Conservation (phyloP, 2,329 filamentous ascomycete species). For the Beauveria scarabaeidicola region DNA sequence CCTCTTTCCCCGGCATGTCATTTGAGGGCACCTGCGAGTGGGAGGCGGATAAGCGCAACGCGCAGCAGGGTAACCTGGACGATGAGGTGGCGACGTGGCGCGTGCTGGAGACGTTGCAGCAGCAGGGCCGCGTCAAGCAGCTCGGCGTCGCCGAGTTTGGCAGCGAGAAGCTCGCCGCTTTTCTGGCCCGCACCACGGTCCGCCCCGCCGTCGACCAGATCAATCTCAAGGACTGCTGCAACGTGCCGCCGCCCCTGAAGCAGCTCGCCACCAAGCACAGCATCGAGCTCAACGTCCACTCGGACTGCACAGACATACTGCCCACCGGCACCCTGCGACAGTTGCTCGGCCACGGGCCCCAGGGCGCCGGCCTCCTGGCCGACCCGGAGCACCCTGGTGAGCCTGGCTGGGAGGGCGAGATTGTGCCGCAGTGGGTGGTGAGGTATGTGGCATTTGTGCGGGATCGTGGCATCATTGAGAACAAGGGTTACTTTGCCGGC, state of each 20-base stretch:
- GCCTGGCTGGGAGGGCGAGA: constrained; percentile 62
- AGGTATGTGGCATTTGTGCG: constrained; percentile 96
- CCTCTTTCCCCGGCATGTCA: constrained; percentile 85
- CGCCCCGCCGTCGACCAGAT: constrained; percentile 87
- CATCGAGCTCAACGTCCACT: constrained; percentile 87
- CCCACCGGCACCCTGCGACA: constrained; percentile 78
- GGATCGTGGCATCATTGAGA: constrained; percentile 91
- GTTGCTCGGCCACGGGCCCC: constrained; percentile 63
- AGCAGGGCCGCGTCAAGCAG: constrained; percentile 60
- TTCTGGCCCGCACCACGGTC: constrained; percentile 62
- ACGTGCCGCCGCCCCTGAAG: constrained; percentile 80
- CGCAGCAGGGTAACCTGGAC: constrained; percentile 54
- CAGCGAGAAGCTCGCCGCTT: constrained; percentile 68
- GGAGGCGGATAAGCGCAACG: constrained; percentile 56
- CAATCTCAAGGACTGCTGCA: constrained; percentile 92
- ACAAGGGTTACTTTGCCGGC: constrained; percentile 92
- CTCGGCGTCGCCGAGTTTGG: constrained; percentile 91
- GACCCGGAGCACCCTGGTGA: constrained; percentile 39
- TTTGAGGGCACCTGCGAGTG: constrained; percentile 91
- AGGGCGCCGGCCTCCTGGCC: constrained; percentile 69
- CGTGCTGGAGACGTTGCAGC: constrained; percentile 64
- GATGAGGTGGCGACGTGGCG: constrained; percentile 63
- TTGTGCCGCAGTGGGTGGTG: constrained; percentile 87
- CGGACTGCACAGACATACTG: constrained; percentile 86
- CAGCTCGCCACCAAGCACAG: constrained; percentile 72